Conservation (phyloP, 2,329 filamentous ascomycete species). For the Colletotrichum higginsianum region DNA sequence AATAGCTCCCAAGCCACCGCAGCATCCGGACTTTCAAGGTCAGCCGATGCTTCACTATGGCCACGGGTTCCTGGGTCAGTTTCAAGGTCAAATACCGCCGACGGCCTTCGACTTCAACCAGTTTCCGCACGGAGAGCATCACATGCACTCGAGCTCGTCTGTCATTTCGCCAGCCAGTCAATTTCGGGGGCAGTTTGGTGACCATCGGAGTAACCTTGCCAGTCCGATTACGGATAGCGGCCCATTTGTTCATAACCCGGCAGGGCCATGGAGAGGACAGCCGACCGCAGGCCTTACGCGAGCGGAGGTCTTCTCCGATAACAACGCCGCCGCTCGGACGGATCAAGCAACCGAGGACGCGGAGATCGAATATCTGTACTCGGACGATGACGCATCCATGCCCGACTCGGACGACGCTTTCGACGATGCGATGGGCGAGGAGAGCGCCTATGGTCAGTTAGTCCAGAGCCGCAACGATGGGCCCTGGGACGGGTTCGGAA, state of each 20-base stretch:
- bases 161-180: conserved; percentile 36
- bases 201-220: conserved; percentile 18
- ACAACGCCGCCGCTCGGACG: background rate
- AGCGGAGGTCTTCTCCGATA: conserved; percentile 14
- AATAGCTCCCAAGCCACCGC: conserved; percentile 68
- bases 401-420: conserved; percentile 72
- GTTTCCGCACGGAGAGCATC: conserved; percentile 42
- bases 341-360: conserved; percentile 13
- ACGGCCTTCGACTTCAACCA: conserved; percentile 45
- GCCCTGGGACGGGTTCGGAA: conserved; percentile 59
- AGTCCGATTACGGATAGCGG: conserved; percentile 32
- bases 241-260: conserved; percentile 11
- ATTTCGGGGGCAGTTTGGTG: conserved; percentile 35
- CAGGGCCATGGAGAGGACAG: conserved; percentile 22
- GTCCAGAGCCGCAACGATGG: conserved; percentile 55
- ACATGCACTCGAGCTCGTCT: conserved; percentile 39
- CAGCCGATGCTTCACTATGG: conserved; percentile 49
- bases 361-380: conserved; percentile 61
- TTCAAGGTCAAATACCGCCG: conserved; percentile 45
- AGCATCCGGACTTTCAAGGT: conserved; percentile 53
- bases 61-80: conserved; percentile 47
- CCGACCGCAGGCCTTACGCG: background rate
- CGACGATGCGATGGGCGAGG: conserved; percentile 57
- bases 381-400: conserved; percentile 75
- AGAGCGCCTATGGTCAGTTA: conserved; percentile 55